Base-by-base conservation (phyloP, 305 asterid species). In the Fraxinus greggii region DNA sequence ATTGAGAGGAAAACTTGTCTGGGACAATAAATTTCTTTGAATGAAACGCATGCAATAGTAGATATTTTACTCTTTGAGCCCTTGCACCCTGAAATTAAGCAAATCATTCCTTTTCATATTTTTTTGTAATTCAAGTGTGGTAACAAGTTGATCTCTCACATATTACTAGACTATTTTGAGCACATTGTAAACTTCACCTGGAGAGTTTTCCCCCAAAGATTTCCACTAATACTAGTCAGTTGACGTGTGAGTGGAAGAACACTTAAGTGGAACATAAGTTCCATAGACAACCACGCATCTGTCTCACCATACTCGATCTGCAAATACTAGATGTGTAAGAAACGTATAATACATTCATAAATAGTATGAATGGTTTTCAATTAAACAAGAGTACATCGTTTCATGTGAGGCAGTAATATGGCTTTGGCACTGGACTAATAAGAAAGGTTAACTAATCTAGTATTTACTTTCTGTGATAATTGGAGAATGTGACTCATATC, bases 51-150 rank as follows among this genome's bases (percentile, higher is more conserved):
- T 97, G 99, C 86, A 97, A 80, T 87, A 97, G 88, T 74, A 92
- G 92, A 88, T 95, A 97, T 81, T 97, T 98, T 72, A 95, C 99
- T 95, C 98, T 92, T 87, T 95, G 99, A 77, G 99, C 99, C 90
- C 98, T 90, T 74, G 97, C 98, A 85, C 99, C 98, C 99, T 97
- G 93, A 81, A 89, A 85, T 85, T 23, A 81, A 84, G 83, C 81
- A 84, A 70, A 77, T 78, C 21, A 40, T 73, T 10, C 65, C 31
- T 7, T 78, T 82, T 79, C 76, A 42, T 67, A 77, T 48, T 72
- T 63, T 48, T 72, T 63, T n/a, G 77, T 77, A 76, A 72, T 59
- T 54, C 75, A 31, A 12, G 42, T 79, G n/a, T 83, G 74, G 84
- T 24, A 48, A 76, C 35, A 51, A 28, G 32, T 31, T 70, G 72